Conservation (phyloP, 306 rosid species). For the Cotoneaster glaucophyllus region DNA sequence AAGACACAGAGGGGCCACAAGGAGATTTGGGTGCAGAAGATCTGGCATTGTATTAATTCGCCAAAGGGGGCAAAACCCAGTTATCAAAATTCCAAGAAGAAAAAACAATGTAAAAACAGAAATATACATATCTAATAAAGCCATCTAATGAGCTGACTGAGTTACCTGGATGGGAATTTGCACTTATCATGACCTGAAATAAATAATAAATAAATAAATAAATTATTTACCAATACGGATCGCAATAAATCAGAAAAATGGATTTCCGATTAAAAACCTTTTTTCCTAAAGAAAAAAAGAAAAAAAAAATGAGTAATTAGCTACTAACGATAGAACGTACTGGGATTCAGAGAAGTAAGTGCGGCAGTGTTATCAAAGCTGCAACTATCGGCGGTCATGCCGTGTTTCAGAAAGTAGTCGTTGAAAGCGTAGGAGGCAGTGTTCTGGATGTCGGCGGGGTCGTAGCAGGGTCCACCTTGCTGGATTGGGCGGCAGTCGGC, state of each 20-base stretch:
- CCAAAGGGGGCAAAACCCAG: not conserved
- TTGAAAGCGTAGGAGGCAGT: slow-evolving; percentile 86
- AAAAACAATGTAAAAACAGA: not conserved
- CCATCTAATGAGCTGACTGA: too few species aligned
- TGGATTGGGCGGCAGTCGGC: slow-evolving; percentile 78
- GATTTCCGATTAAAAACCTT: not conserved
- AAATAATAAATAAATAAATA: not conserved
- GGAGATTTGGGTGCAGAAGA: too few species aligned
- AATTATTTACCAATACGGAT: not conserved
- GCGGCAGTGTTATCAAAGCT: slow-evolving; percentile 66
- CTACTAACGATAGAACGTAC: slow-evolving; percentile 25
- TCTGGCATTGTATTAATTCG: too few species aligned
- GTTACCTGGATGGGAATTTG: slow-evolving; percentile 80
- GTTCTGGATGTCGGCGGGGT: slow-evolving; percentile 41
- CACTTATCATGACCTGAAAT: slow-evolving; percentile 71
- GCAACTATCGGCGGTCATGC: slow-evolving; percentile 70
- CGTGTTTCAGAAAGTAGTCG: slow-evolving; percentile 64
- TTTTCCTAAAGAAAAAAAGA: not conserved
- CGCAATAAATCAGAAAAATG: not conserved
- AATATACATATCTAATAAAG: not conserved
- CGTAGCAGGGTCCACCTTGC: slow-evolving; percentile 72
- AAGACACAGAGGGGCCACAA: too few species aligned
- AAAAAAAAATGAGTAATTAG: not conserved
- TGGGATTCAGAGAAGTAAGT: slow-evolving; percentile 69
- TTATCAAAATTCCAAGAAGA: not conserved